Evolutionary conservation across 1,284 basidiomycete species (phyloP), one percentile per base, ranked within the genome.

Genomic region (Ganoderma leucocontextum): DNA sequence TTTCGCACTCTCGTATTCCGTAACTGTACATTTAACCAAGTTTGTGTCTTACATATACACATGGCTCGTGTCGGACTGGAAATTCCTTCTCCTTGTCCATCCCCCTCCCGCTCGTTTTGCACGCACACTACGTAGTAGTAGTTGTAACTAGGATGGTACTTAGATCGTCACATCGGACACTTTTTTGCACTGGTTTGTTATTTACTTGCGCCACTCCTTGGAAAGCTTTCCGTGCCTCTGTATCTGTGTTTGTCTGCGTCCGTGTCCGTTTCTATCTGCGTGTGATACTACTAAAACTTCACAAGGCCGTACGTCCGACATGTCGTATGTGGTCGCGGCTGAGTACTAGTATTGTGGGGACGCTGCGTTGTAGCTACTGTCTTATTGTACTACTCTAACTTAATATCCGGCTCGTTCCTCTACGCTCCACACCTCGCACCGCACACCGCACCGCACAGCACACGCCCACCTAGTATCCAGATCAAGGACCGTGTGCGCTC

Each of bases 301-400:
- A 42, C 38, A 38, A 60, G 58, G 38, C 58, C 22, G 22, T 25
- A 38, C 4, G 12, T 25, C 58, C 4, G 12, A 60, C 38, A 17
- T 22, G 38, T 29, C 29, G 3, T n/a, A 60, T 39, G 36, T 60
- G 38, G 38, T 60, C 22, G 22, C 13, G 25, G 58, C 36, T 22
- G 58, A 41, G 58, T 25, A 29, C 36, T 39, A 41, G 58, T 39
- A 60, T 58, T 38, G 55, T 58, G 55, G 17, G 55, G 62, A 55
- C 47, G 7, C 59, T 47, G 64, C 63, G 67, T 66, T 62, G 67
- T 69, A 63, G 60, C 52, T 68, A 64, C 69, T 63, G 63, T 70
- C 65, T 69, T 70, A 70, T 62, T 63, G 69, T 72, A 70, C 65
- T 55, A 65, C 60, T 67, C 63, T 70, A 68, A 67, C 64, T 67